phyloP scores from a whole-genome alignment of 306 rosid species.

The Hippophae tibetana region DNA sequence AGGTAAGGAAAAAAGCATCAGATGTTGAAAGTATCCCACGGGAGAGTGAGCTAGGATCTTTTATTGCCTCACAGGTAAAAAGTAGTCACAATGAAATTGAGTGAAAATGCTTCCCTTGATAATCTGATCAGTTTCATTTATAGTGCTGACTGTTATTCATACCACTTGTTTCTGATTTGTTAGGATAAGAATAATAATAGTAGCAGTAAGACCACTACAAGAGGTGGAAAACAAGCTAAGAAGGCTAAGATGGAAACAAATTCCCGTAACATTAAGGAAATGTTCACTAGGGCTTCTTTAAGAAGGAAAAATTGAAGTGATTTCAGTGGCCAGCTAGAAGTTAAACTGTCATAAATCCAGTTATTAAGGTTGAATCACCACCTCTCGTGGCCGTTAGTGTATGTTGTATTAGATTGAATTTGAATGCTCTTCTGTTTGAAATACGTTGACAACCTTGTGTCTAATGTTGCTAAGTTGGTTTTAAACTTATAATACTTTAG shows the following conservation, averaged over 20 bases:
- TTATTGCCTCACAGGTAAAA: constrained; percentile 38
- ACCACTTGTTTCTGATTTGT: not conserved
- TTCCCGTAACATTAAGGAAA: constrained; percentile 67
- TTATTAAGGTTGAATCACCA: not conserved
- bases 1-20: constrained; percentile 47
- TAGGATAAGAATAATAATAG: constrained; percentile 34
- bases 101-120: not conserved
- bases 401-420: no score
- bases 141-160: constrained; percentile 7
- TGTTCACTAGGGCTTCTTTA: constrained; percentile 61
- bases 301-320: constrained; percentile 40
- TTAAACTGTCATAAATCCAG: not conserved
- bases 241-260: constrained; percentile 64
- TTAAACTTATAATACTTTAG: no score
- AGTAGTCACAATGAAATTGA: not conserved
- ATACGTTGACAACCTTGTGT: no score
- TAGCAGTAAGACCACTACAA: constrained; percentile 32
- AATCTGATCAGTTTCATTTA: not conserved
- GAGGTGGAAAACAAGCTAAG: constrained; percentile 54
- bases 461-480: no score
- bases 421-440: no score
- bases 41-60: constrained; percentile 27
- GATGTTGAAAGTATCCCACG: constrained; percentile 18
- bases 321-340: not conserved
- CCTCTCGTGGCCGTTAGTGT: no score